Evolutionary conservation across 345 rosid genomes (phyloP).

Genomic region (Gossypium longicalyx): DNA sequence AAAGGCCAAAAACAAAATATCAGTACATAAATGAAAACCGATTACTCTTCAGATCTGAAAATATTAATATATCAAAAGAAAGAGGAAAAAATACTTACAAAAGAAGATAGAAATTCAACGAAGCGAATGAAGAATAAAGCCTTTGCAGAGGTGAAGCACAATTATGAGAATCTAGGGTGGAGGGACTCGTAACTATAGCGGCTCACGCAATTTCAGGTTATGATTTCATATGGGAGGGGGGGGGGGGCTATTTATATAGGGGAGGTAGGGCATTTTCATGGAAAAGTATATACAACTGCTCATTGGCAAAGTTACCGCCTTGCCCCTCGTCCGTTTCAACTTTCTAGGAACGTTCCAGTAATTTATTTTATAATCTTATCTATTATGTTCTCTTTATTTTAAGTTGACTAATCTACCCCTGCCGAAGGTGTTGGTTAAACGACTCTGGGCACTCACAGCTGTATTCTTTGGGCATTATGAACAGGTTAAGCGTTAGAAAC

Average conservation of each 20-base stretch:
- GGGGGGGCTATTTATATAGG: neutral
- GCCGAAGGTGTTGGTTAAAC: too few relatives aligned
- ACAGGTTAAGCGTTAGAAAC: neutral
- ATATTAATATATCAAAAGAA: neutral
- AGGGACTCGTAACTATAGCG: neutral
- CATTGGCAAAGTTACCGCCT: neutral
- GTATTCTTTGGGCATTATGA: neutral
- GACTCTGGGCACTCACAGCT: neutral
- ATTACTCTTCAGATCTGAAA: neutral
- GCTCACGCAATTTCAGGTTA: neutral
- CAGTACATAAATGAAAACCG: neutral
- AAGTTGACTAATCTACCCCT: neutral
- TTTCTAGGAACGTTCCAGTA: neutral
- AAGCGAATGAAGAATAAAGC: neutral
- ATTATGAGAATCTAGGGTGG: neutral
- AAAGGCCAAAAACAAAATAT: neutral
- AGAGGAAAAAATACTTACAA: conserved; percentile 1
- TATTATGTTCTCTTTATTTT: neutral
- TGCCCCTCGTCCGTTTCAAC: neutral
- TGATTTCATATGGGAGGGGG: neutral
- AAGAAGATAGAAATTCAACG: neutral
- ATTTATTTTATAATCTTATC: neutral
- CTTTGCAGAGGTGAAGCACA: too few relatives aligned
- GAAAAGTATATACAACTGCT: neutral
- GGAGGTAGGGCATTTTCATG: neutral